Conservation (phyloP, 441 rosid genomes). For the Isatis lusitanica region DNA sequence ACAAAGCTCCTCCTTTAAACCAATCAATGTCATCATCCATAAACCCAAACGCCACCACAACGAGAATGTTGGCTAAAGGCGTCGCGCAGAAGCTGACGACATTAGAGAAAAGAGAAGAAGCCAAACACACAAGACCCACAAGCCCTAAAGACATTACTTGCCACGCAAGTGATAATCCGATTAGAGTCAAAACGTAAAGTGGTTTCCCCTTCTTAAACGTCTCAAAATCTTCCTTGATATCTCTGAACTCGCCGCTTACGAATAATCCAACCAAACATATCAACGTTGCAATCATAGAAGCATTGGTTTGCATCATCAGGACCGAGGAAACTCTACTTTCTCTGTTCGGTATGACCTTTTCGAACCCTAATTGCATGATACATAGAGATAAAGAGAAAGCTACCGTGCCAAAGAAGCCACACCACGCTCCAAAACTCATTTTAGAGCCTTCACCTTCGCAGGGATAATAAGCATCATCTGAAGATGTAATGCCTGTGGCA, state of each 20-base stretch:
- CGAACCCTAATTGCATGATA: slow-evolving; percentile 33
- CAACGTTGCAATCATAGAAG: slow-evolving; percentile 32
- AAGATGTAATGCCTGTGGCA: slow-evolving; percentile 32
- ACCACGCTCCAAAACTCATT: slow-evolving; percentile 31
- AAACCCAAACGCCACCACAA: slow-evolving; percentile 33
- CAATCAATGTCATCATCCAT: slow-evolving; percentile 34
- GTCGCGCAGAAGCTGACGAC: slow-evolving; percentile 21
- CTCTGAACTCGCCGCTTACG: slow-evolving; percentile 21
- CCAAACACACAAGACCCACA: slow-evolving; percentile 35
- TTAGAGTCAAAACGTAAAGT: slow-evolving; percentile 22
- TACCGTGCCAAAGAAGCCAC: slow-evolving; percentile 34
- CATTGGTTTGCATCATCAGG: slow-evolving; percentile 18
- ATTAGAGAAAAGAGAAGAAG: slow-evolving; percentile 36
- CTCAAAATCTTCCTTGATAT: slow-evolving; percentile 27
- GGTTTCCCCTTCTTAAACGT: slow-evolving; percentile 28
- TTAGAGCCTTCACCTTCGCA: slow-evolving; percentile 14
- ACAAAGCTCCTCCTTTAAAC: slow-evolving; percentile 37
- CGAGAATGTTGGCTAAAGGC: slow-evolving; percentile 25
- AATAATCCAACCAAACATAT: slow-evolving; percentile 37
- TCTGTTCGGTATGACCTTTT: slow-evolving; percentile 14
- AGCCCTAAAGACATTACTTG: slow-evolving; percentile 38
- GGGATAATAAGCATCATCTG: slow-evolving; percentile 28
- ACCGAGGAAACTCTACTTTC: slow-evolving; percentile 22
- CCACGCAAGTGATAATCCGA: slow-evolving; percentile 35
- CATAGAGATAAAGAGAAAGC: slow-evolving; percentile 36